Percentiles rank a stretch among this genome's conserved stretches.
Conservation (phyloP, 164 flowering plant genomes). For the Taxillus chinensis region DNA sequence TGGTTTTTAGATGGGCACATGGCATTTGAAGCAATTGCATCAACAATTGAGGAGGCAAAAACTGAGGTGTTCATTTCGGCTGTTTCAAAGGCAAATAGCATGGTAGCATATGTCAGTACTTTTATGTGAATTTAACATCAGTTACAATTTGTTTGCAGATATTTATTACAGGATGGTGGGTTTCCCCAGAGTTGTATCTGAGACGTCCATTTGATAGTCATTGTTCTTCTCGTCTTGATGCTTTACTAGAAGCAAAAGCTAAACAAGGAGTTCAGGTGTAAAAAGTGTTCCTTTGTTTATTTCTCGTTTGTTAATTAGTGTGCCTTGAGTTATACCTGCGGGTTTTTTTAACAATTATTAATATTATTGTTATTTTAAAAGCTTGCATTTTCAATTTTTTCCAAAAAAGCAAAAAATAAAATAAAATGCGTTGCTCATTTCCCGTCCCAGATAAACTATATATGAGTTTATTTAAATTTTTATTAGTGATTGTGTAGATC, state of each 20-base stretch:
- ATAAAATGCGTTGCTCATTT: too few species aligned
- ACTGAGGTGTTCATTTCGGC: not conserved
- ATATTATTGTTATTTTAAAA: too few species aligned
- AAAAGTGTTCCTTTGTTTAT: not conserved
- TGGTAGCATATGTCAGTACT: not conserved
- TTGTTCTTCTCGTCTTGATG: not conserved
- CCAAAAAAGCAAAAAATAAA: too few species aligned
- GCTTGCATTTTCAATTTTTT: too few species aligned
- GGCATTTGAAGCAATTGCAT: constrained; percentile 6
- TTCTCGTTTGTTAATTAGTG: too few species aligned
- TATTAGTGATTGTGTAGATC: not conserved
- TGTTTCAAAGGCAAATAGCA: too few species aligned
- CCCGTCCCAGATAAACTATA: not conserved
- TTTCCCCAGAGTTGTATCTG: constrained; percentile 3
- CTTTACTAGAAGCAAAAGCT: not conserved
- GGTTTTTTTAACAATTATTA: too few species aligned
- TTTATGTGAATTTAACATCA: not conserved
- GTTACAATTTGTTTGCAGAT: not conserved
- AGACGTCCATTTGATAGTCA: constrained; percentile 3
- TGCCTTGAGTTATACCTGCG: too few species aligned
- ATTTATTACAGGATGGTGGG: constrained; percentile 2
- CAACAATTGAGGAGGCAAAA: constrained; percentile 2
- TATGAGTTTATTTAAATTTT: not conserved
- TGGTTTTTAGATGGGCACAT: constrained; percentile 4
- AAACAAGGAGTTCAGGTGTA: constrained; percentile 5